Base-by-base conservation (phyloP, 73 alveolate genomes). In the Paramecium tetraurelia region DNA sequence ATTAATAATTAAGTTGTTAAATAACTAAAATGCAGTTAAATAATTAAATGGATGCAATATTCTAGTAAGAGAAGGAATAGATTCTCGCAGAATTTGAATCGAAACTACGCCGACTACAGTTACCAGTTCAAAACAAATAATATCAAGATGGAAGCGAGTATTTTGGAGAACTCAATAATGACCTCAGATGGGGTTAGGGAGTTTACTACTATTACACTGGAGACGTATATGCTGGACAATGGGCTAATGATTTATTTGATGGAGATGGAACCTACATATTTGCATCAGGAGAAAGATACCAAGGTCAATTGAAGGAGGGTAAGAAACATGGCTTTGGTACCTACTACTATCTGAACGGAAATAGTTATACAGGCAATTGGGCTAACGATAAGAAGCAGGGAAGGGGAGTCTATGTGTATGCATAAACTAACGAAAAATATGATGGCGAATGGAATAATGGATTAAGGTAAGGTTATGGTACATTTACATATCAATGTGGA, bases 391-490 rank as follows among this genome's bases (percentile, higher is more conserved):
- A 57, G 59, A 89, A 89, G 31, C 59, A 89, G 4, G 94, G 94
- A 27, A 22, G 48, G 21, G 94, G 94, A 41, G 46, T 89, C 0
- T 89, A 89, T 83, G 75, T 89, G 4, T 89, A 89, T 70, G 80
- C 87, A n/a, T 40, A 59, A 11, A 58, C 92, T 7, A 89, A 89
- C 72, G 94, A 89, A 71, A 89, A 70, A 89, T 89, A 89, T 57
- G 94, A 89, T 41, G 94, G 94, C 24, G 90, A 80, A 12, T 89
- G 94, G 94, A 40, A 71, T 40, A 89, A 89, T 89, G 94, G 94
- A 40, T 68, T 77, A 59, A 89, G 87, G 44, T 14, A 70, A 33
- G 94, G 94, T 3, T 71, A 72, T 70, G 94, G 94, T n/a, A 83
- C 75, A 36, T 89, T 89, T 41, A 24, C 33, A 58, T 89, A 89